Conservation (phyloP, 2,329 filamentous ascomycete species). For the Teratosphaeria zuluensis region DNA sequence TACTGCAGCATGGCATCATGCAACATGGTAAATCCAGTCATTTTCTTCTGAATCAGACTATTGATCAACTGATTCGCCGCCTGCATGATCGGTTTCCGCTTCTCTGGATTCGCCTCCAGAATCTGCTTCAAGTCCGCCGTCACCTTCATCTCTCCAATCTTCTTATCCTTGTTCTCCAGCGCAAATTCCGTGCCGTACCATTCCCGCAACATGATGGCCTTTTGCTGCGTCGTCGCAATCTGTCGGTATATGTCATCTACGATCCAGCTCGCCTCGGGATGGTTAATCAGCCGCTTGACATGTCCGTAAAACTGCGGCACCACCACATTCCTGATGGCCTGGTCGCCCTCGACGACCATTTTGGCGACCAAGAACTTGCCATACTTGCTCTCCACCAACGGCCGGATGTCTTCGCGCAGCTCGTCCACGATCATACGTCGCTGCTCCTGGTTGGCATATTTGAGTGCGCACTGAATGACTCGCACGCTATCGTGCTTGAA, state of each 20-base stretch:
- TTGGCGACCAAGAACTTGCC: slow-evolving; percentile 97
- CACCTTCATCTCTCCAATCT: slow-evolving; percentile 7
- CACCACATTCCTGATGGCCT: slow-evolving; percentile 77
- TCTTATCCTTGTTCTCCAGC: slow-evolving; percentile 53
- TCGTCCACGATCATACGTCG: slow-evolving; percentile 78
- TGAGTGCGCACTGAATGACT: slow-evolving; percentile 91
- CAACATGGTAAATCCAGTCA: slow-evolving; percentile 93
- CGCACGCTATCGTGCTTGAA: slow-evolving; percentile 98
- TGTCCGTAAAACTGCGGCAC: slow-evolving; percentile 92
- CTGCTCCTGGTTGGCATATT: slow-evolving; percentile 81
- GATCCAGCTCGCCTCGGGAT: slow-evolving; percentile 95
- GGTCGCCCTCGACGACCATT: slow-evolving; percentile 82
- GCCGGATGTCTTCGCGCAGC: slow-evolving; percentile 71
- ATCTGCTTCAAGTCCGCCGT: slow-evolving; percentile 65
- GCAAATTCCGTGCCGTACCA: slow-evolving; percentile 96
- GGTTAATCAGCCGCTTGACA: slow-evolving; percentile 86
- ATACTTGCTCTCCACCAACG: slow-evolving; percentile 87
- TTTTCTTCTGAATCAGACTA: slow-evolving; percentile 86
- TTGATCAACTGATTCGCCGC: slow-evolving; percentile 82
- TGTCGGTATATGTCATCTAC: slow-evolving; percentile 92
- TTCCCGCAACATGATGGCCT: slow-evolving; percentile 73
- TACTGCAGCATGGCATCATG: slow-evolving; percentile 98
- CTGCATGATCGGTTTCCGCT: slow-evolving; percentile 77
- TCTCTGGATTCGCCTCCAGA: slow-evolving; percentile 67
- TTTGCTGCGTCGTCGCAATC: slow-evolving; percentile 77